Evolutionary conservation across 306 rosid genomes (phyloP), one percentile per base, ranked within the genome.

Genomic region (Delonix regia): DNA sequence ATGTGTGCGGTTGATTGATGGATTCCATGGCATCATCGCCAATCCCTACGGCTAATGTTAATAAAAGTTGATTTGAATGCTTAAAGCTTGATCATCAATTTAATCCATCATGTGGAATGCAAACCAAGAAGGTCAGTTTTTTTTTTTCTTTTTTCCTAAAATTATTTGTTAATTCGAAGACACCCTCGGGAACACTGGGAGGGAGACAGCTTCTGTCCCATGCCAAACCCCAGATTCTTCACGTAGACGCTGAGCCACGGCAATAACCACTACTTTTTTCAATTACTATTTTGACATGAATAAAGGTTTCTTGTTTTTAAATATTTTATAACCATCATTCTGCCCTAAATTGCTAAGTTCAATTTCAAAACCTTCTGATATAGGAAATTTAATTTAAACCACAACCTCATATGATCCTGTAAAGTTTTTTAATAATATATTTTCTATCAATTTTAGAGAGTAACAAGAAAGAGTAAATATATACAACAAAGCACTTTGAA

Each of bases 221-320:
- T 77, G 36, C 72, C 60, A 38, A 74, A 72, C 66, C 42, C 25
- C 68, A 72, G 85, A 76, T 80, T 76, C 89, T 86, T 86, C 80
- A 82, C 84, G 89, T 73, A 77, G 53, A 82, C 57, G 75, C 72
- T 75, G 74, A 71, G 82, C 15, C 42, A 33, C 0, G 6, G 63
- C 30, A 81, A 62, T 14, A 71, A 80, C 69, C 47, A 6, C 7
- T 3, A 64, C 30, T 6, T 56, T 41, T 62, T 76, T 76, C 28
- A 15, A 67, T 25, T 69, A 60, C 22, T 61, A 39, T 28, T 56
- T 63, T 63, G 51, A 42, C 0, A 13, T 24, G 18, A 14, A 18
- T 30, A 45, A 13, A 16, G 14, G 4, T 53, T 0, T 19, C 63
- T 5, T 22, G 33, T 25, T 13, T 13, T 59, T 59, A 0, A 59